Base-by-base conservation (phyloP, 2,329 filamentous ascomycete genomes). In the Xylariaceae sp. region DNA sequence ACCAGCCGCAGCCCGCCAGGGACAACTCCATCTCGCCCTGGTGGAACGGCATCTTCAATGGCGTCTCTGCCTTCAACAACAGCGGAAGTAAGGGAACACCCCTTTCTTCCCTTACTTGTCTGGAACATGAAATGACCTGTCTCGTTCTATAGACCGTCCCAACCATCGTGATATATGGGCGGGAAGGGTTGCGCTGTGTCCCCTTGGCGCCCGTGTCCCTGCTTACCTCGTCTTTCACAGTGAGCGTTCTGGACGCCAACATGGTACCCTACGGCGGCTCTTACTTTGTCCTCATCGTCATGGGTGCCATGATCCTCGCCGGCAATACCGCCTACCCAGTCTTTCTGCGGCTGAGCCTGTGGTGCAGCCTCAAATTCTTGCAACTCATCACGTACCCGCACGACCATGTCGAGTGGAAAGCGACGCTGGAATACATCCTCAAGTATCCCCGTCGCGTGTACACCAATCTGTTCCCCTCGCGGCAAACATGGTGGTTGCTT, bases 11-110 rank as follows among this genome's bases (percentile, higher is more conserved):
- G 7, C 58, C 65, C 4, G 65, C 75, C 1, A 49, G 57, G 2
- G 56, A 52, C 4, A 80, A 83, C 50, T 74, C 70, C 10, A 65
- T 79, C 34, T 73, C 76, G 37, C 72, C 79, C 21, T 82, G 75
- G 74, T 83, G 79, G 78, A 62, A 76, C 3, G 79, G 79, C 25
- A 68, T 76, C 28, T 84, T 83, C 58, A 77, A 80, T 40, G 75
- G 74, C 2, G 69, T 76, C 4, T 80, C 75, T 13, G 79, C 78
- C 0, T 84, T 83, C 55, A 82, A 81, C 56, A 83, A 83, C 44
- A 77, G 70, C n/a, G n/a, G n/a, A n/a, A n/a, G n/a, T n/a, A n/a
- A n/a, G n/a, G n/a, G n/a, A n/a, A n/a, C n/a, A n/a, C n/a, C n/a
- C n/a, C n/a, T n/a, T n/a, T n/a, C n/a, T n/a, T n/a, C n/a, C n/a